Base-by-base conservation (phyloP, 2,329 filamentous ascomycete species). In the Aspergillus texensis region DNA sequence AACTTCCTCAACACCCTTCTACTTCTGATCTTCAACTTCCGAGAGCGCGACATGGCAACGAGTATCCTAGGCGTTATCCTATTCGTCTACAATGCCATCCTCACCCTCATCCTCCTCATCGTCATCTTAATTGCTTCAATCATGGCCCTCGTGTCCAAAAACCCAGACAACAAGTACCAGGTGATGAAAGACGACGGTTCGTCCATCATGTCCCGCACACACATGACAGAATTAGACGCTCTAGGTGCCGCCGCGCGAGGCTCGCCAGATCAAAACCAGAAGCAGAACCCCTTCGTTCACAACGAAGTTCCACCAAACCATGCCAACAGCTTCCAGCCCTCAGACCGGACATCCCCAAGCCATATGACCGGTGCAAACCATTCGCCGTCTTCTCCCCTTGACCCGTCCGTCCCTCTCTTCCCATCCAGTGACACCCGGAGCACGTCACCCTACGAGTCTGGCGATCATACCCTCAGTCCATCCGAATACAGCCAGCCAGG, bases 161-260 rank as follows among this genome's bases (percentile, higher is more conserved):
- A 97, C 80, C 94, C 94, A 19, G 94, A 97, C 75, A 92, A 91
- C 48, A 89, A 93, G 65, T 97, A 97, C 80, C 93, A 96, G 78
- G 93, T 92, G 71, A 97, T 97, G 93, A 90, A 90, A 60, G 94
- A 97, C 73, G 94, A 97, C 78, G 92, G 92, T 57, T 97, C 94
- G 9, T 97, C 97, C 80, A 96, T 97, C 88, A 97, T 97, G 83
- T 91, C 91, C 4, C 89, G 94, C 53, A 53, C 52, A 4, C 63
- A 41, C 72, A 83, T 97, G 60, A 86, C 93, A 9, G 94, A 97
- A 79, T 86, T 97, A 50, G 93, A 97, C 76, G 94, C 93, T 8
- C 82, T 97, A 61, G 94, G 91, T 66, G 92, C 91, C 16, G 96
- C 93, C 3, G 94, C 94, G 43, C 89, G 94, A 73, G 93, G 93